Evolutionary conservation across 2,329 filamentous ascomycete genomes (phyloP).

Genomic region (Pleurostoma richardsiae): DNA sequence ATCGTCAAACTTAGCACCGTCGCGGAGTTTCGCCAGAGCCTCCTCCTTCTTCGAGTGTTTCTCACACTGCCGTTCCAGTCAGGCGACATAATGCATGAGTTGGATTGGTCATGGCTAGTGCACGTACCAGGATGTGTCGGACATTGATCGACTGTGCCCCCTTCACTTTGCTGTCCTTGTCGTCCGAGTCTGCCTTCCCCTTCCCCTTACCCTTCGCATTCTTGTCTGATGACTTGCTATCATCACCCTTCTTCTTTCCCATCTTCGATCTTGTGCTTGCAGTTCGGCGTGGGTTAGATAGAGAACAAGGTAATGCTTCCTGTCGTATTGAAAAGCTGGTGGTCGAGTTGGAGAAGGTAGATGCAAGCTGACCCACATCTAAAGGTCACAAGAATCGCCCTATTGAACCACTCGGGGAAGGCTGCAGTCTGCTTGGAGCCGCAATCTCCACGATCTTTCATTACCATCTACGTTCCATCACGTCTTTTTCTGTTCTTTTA

Average conservation of each 20-base stretch:
- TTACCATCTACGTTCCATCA: too few relatives aligned
- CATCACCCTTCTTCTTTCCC: slow-evolving; percentile 29
- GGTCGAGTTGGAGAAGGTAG: too few relatives aligned
- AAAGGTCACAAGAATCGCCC: too few relatives aligned
- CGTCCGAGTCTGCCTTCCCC: slow-evolving; percentile 14
- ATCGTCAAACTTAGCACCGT: slow-evolving; percentile 67
- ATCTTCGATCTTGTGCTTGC: slow-evolving; percentile 7
- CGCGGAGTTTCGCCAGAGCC: slow-evolving; percentile 62
- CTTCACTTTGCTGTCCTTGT: slow-evolving; percentile 32
- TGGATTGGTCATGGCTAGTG: neutral
- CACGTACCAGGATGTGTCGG: slow-evolving; percentile 61
- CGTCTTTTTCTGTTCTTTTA: too few relatives aligned
- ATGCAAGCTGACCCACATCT: too few relatives aligned
- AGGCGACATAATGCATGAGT: neutral
- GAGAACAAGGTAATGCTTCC: too few relatives aligned
- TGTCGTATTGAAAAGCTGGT: too few relatives aligned
- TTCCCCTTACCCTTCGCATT: slow-evolving; percentile 22
- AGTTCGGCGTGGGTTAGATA: neutral
- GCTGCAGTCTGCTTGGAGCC: too few relatives aligned
- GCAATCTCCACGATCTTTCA: too few relatives aligned
- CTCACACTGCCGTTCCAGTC: slow-evolving; percentile 46
- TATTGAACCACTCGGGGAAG: too few relatives aligned
- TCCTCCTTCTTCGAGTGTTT: slow-evolving; percentile 77
- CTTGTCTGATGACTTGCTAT: slow-evolving; percentile 6
- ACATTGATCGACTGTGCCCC: slow-evolving; percentile 67